Evolutionary conservation across 2,329 filamentous ascomycete genomes (phyloP), one percentile per base, ranked within the genome.

Genomic region (Botrytis elliptica): DNA sequence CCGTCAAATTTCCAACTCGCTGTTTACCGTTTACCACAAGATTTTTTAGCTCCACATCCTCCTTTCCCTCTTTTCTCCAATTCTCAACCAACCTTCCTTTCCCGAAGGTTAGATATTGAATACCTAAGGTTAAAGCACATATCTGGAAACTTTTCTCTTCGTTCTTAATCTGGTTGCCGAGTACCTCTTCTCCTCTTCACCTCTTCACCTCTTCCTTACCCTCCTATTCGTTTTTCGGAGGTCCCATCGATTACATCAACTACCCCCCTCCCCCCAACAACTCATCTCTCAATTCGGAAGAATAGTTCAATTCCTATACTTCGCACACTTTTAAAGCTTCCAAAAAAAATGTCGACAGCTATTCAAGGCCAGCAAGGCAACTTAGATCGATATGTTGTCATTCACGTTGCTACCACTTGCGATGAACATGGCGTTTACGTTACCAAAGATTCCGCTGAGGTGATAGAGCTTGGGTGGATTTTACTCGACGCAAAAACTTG

Each of bases 361-460:
- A 84, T 85, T 75, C 85, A 85, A 79, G 81, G 82, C 82, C 86
- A 86, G 69, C 89, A 89, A 79, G 88, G 91, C 79, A 92, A 92
- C 85, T 89, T 97, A 84, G 96, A 99, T 86, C 93, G 95, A 83
- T 99, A 97, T 85, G 92, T 98, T 78, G 93, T 99, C 81, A 97
- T 98, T 83, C 96, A 99, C 84, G 95, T 98, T 81, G 96, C 96
- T 77, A 99, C 96, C 52, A 99, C 96, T 79, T 99, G 96, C 85
- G 96, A 99, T 84, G 96, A 99, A 84, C 96, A 99, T 85, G 96
- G 96, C 76, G 96, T 99, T 78, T 99, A 99, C 84, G 96, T 99
- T 74, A 99, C 96, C 75, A 98, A 98, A 85, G 96, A 99, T 85
- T 98, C 96, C 74, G 96, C 96, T 76, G 96, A 99, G 86, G 96